These are phyloP conservation scores for Mercurialis annua DNA, from an alignment of 345 rosid species.

Conservation along the genomic window DNA sequence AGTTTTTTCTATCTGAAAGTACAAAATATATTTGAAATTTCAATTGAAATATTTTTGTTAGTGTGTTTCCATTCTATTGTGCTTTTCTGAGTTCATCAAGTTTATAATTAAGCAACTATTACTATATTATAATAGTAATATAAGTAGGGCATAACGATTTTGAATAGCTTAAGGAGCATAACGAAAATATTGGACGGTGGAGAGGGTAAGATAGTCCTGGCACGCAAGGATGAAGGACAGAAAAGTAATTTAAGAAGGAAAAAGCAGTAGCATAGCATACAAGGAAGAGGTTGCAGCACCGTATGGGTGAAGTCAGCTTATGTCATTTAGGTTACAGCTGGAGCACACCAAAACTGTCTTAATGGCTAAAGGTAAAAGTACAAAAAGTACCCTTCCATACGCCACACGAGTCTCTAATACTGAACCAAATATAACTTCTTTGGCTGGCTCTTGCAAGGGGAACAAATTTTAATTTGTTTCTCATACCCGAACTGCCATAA, in stretches of 20 bases:
- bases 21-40: too few species aligned
- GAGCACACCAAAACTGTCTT: constrained; percentile 24
- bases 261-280: not conserved
- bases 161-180: too few species aligned
- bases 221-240: not conserved
- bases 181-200: constrained; percentile 9
- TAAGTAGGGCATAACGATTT: too few species aligned
- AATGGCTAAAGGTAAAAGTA: constrained; percentile 20
- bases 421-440: not conserved
- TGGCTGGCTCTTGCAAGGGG: constrained; percentile 14
- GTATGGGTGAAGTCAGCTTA: constrained; percentile 45
- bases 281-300: not conserved
- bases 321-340: constrained; percentile 46
- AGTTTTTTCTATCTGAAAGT: too few species aligned
- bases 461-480: constrained; percentile 18
- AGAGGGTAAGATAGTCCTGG: constrained; percentile 21
- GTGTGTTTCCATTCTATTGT: too few species aligned
- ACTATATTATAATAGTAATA: too few species aligned
- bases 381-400: constrained; percentile 20
- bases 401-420: too few species aligned
- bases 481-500: not conserved
- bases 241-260: not conserved
- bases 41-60: too few species aligned
- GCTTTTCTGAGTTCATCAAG: too few species aligned
- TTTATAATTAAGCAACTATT: too few species aligned